Percentiles rank a stretch among this genome's conserved stretches.
Conservation (phyloP, 495 filamentous ascomycete species). For the Penicillium waksmanii region DNA sequence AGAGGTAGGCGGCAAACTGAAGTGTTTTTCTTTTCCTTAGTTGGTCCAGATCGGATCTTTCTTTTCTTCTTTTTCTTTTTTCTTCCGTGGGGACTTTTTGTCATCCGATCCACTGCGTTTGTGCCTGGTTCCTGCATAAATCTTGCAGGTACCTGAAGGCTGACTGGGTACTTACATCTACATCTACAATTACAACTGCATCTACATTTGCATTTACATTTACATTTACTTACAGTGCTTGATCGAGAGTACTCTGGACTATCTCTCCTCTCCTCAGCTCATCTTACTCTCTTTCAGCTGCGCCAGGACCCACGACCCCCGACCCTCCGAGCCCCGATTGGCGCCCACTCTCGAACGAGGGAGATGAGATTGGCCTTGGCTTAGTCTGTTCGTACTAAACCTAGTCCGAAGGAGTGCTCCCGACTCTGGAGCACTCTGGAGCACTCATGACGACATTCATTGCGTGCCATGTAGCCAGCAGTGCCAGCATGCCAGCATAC, state of each 20-base stretch:
- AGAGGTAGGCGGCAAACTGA: no score
- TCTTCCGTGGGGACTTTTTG: conserved; percentile 25
- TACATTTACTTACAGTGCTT: neutral
- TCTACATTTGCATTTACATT: no score
- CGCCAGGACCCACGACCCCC: neutral
- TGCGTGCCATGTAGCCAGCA: no score
- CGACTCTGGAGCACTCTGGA: no score
- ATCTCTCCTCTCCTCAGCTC: neutral
- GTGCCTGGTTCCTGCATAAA: conserved; percentile 5
- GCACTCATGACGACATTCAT: no score
- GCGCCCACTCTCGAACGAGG: neutral
- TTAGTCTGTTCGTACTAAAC: neutral
- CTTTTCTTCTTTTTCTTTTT: conserved; percentile 21
- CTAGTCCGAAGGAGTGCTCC: neutral
- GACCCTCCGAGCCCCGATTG: neutral
- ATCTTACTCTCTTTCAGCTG: neutral
- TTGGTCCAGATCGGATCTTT: conserved; percentile 40
- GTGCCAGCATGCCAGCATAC: no score
- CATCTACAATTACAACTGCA: no score
- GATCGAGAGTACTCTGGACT: neutral
- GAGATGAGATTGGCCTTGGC: neutral
- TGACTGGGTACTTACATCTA: no score
- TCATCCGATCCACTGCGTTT: neutral
- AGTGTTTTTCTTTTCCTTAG: conserved; percentile 51
- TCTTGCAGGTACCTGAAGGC: neutral